These are phyloP conservation scores for Acer yangbiense DNA, from an alignment of 345 rosid species.

Conservation along the genomic window DNA sequence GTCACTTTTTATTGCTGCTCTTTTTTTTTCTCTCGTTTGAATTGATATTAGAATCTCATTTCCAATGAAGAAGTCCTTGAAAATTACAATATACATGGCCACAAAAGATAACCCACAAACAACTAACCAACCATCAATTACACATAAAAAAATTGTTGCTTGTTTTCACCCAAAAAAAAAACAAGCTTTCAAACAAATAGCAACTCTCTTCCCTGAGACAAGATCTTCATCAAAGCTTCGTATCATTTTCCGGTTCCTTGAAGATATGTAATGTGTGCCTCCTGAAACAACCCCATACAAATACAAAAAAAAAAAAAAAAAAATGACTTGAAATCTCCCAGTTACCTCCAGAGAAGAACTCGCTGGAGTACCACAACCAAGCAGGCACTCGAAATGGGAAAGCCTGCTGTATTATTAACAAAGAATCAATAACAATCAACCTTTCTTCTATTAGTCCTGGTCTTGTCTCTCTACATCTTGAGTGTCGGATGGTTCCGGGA, in stretches of 20 bases:
- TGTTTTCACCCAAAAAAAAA: constrained; percentile 3
- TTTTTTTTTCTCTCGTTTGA: constrained; percentile 9
- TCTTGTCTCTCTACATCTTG: constrained; percentile 59
- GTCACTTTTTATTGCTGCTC: constrained; percentile 8
- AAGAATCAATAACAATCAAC: constrained; percentile 55
- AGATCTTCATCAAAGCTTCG: constrained; percentile 14
- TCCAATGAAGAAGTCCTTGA: constrained; percentile 26
- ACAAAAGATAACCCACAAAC: constrained; percentile 19
- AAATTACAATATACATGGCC: constrained; percentile 41
- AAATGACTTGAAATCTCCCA: constrained; percentile 10
- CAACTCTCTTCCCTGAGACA: constrained; percentile 15
- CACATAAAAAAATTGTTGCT: constrained; percentile 33
- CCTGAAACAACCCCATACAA: not conserved
- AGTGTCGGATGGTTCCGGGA: constrained; percentile 66
- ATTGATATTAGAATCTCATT: constrained; percentile 20
- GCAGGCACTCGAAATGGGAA: constrained; percentile 43
- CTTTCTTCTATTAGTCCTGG: constrained; percentile 34
- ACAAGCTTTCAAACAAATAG: constrained; percentile 30
- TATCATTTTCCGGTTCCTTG: not conserved
- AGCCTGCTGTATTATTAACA: constrained; percentile 57
- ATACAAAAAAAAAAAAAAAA: not conserved
- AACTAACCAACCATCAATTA: constrained; percentile 26
- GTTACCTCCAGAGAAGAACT: constrained; percentile 17
- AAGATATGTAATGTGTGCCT: constrained; percentile 6
- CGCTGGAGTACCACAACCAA: constrained; percentile 7